Percentiles rank a stretch among this genome's conserved stretches.
Conservation (phyloP, 208 protist genomes). For the Trypanosoma mega region DNA sequence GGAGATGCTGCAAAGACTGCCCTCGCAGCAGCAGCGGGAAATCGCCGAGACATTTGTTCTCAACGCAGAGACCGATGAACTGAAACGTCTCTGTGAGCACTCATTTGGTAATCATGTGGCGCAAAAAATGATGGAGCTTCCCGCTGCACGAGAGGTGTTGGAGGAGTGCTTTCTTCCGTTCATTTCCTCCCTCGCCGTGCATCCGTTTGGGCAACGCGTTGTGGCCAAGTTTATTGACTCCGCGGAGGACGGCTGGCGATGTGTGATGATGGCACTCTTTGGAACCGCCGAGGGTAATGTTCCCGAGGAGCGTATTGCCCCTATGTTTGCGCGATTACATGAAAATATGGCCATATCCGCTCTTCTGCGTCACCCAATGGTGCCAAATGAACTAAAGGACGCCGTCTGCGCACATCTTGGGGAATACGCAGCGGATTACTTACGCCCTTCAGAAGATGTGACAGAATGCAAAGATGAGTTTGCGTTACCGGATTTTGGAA, state of each 20-base stretch:
- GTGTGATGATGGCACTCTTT: conserved; percentile 36
- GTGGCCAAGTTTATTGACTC: conserved; percentile 70
- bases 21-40: conserved; percentile 68
- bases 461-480: conserved; percentile 34
- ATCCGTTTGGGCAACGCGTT: conserved; percentile 75
- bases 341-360: conserved; percentile 76
- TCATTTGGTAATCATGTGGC: conserved; percentile 86
- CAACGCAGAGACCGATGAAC: conserved; percentile 78
- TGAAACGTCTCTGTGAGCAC: conserved; percentile 71
- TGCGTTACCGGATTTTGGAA: conserved; percentile 72
- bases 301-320: conserved; percentile 25
- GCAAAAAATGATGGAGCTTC: conserved; percentile 81
- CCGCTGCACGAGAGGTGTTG: conserved; percentile 62
- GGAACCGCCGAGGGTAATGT: conserved; percentile 10
- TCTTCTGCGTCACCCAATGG: conserved; percentile 57
- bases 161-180: conserved; percentile 43
- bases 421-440: conserved; percentile 67
- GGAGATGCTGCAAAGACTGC: conserved; percentile 75
- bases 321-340: conserved; percentile 35
- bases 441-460: conserved; percentile 25
- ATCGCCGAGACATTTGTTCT: conserved; percentile 82
- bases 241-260: conserved; percentile 32
- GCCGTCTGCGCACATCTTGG: conserved; percentile 70
- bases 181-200: conserved; percentile 35
- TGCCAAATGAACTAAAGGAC: conserved; percentile 65